Conservation (phyloP, 345 rosid genomes). For the Kernera saxatilis region DNA sequence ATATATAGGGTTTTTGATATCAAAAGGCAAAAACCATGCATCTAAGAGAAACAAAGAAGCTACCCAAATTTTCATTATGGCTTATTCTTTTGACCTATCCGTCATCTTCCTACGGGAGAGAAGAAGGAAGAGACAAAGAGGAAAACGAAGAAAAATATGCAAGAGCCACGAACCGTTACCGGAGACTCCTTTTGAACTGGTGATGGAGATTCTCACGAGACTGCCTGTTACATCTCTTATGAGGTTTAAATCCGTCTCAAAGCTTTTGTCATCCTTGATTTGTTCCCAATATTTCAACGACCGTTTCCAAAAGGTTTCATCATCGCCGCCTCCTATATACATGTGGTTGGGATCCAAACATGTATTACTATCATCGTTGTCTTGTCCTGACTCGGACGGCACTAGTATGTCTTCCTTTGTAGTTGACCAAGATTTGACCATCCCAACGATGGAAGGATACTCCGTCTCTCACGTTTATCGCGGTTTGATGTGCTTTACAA, state of each 20-base stretch:
- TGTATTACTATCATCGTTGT: background rate
- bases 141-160: too few relatives aligned
- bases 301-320: background rate
- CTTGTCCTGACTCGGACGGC: too few relatives aligned
- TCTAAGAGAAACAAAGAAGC: too few relatives aligned
- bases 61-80: too few relatives aligned
- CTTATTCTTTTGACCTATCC: too few relatives aligned
- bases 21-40: too few relatives aligned
- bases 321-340: background rate
- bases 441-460: background rate
- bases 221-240: background rate
- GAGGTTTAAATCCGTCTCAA: background rate
- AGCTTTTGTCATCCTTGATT: background rate
- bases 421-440: background rate
- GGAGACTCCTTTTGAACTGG: background rate
- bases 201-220: background rate
- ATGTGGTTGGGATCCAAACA: background rate
- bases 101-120: too few relatives aligned
- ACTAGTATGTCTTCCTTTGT: too few relatives aligned
- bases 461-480: background rate
- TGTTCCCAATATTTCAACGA: background rate
- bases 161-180: too few relatives aligned
- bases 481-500: background rate
- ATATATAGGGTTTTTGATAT: too few relatives aligned
- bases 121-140: too few relatives aligned